Evolutionary conservation across 169 alveolate species (phyloP).

Genomic region (Plasmodium malariae): DNA sequence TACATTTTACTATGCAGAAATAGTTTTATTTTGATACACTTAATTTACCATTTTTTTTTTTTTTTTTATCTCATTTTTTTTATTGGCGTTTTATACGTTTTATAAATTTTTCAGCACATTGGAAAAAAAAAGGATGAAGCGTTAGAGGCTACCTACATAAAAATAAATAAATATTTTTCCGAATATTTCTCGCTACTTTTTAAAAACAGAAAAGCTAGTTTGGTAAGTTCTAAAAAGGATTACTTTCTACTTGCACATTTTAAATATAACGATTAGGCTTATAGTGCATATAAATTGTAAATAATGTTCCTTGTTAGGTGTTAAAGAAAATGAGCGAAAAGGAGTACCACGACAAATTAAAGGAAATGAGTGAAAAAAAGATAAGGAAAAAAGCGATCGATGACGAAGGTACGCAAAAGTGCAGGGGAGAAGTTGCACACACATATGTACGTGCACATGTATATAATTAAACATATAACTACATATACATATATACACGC

Average conservation of each 20-base stretch:
- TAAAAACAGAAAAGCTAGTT: conserved; percentile 70
- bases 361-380: conserved; percentile 49
- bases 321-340: conserved; percentile 60
- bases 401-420: conserved; percentile 65
- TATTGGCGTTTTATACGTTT: no score
- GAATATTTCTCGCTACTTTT: conserved; percentile 71
- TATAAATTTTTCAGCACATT: conserved; percentile 61
- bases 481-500: not conserved
- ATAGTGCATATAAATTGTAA: not conserved
- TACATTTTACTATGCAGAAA: not conserved
- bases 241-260: not conserved
- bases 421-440: not conserved
- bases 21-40: not conserved
- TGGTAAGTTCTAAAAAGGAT: conserved; percentile 59
- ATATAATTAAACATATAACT: not conserved
- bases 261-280: no score
- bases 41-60: not conserved
- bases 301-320: conserved; percentile 20
- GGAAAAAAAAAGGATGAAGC: conserved; percentile 78
- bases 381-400: conserved; percentile 28
- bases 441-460: not conserved
- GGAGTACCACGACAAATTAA: conserved; percentile 44
- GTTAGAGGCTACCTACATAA: conserved; percentile 69
- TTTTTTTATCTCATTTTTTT: conserved; percentile 8
- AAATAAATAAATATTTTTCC: conserved; percentile 73